A percentile compares a stretch with the other conserved stretches of the same genome.
phyloP scores from a whole-genome alignment of 2,329 filamentous ascomycete species.

The Colletotrichum somersetense region DNA sequence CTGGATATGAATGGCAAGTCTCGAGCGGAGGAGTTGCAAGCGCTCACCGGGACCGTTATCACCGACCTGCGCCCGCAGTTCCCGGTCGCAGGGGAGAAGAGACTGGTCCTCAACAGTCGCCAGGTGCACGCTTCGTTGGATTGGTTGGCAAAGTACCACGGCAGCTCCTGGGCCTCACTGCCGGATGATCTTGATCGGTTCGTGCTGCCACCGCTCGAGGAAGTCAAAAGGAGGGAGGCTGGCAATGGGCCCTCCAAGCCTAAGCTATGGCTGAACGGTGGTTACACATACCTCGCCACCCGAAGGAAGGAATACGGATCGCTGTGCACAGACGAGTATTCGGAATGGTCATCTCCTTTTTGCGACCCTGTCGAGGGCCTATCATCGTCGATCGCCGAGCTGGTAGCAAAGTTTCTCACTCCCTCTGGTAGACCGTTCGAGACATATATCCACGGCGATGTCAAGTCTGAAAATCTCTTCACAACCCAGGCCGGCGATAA shows the following conservation, averaged over 20 bases:
- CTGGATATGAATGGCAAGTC: constrained; percentile 45
- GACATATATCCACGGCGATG: constrained; percentile 75
- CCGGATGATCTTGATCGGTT: constrained; percentile 51
- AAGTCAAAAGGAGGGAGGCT: constrained; percentile 52
- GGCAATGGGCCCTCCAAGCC: constrained; percentile 33
- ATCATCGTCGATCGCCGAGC: constrained; percentile 60
- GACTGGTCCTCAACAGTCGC: constrained; percentile 56
- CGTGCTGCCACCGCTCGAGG: constrained; percentile 68
- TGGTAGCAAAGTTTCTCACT: constrained; percentile 64
- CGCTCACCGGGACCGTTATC: constrained; percentile 67
- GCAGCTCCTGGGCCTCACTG: constrained; percentile 61
- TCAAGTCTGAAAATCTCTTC: constrained; percentile 78
- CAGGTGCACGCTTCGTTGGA: constrained; percentile 68
- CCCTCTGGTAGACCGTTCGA: constrained; percentile 60
- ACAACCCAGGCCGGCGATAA: constrained; percentile 60
- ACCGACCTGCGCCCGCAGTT: constrained; percentile 67
- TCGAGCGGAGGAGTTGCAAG: constrained; percentile 50
- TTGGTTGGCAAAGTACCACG: constrained; percentile 75
- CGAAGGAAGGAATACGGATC: constrained; percentile 66
- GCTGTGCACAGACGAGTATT: constrained; percentile 59
- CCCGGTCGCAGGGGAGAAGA: constrained; percentile 68
- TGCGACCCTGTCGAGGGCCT: constrained; percentile 52
- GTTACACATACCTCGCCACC: constrained; percentile 77
- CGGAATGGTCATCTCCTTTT: constrained; percentile 68
- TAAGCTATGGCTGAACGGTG: constrained; percentile 73